Evolutionary conservation across 139 green algal species (phyloP).

Genomic region (Desmodesmus armatus): DNA sequence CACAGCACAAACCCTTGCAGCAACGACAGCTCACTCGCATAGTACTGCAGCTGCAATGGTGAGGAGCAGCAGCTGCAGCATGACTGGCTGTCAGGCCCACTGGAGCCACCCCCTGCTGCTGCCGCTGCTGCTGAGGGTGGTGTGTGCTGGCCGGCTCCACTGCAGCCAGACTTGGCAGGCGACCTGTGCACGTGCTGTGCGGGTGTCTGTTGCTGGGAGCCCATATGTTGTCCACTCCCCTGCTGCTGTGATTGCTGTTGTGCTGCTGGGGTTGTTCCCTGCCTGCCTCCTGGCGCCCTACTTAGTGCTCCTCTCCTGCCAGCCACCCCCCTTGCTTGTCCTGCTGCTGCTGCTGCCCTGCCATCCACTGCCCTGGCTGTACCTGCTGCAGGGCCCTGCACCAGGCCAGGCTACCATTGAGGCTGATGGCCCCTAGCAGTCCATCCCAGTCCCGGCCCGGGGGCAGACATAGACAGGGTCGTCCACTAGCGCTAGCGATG

Average conservation of each 20-base stretch:
- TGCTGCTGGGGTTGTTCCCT: neutral
- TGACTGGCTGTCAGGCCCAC: neutral
- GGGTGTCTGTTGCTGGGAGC: neutral
- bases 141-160: neutral
- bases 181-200: neutral
- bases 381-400: neutral
- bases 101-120: neutral
- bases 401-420: neutral
- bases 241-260: constrained; percentile 24
- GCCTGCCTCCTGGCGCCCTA: neutral
- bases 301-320: neutral
- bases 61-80: neutral
- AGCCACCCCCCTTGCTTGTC: constrained; percentile 22
- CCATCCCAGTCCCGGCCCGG: constrained; percentile 17
- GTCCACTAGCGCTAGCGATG: constrained; percentile 4
- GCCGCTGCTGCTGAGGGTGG: neutral
- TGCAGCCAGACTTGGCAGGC: neutral
- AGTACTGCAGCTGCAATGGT: constrained; percentile 40
- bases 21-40: constrained; percentile 13
- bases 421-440: constrained; percentile 3
- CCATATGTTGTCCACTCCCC: too few species aligned
- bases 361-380: neutral
- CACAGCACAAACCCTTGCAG: constrained; percentile 40
- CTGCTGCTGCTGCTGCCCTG: constrained; percentile 28
- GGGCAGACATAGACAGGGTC: constrained; percentile 6